Evolutionary conservation across 2,329 filamentous ascomycete genomes (phyloP), one percentile per base, ranked within the genome.

Genomic region (Neofusicoccum kwambonambiense): DNA sequence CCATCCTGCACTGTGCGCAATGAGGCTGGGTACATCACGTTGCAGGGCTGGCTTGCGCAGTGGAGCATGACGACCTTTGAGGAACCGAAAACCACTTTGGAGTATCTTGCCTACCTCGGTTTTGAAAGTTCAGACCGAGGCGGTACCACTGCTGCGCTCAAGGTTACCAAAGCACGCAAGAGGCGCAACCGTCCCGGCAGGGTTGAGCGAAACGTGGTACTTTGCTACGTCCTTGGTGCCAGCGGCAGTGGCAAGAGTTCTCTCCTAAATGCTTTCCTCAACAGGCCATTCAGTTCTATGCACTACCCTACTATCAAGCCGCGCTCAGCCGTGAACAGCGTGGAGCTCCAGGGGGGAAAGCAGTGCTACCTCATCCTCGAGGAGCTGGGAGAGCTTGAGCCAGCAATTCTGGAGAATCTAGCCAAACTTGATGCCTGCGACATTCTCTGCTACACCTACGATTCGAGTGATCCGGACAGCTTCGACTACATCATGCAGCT

Each of bases 61-160:
- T 99, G 95, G 95, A 97, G 93, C 75, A 99, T 99, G 95, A 99
- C 95, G 0, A 99, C 95, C 0, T 99, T 98, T 72, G 88, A 96
- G 66, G 93, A 96, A 64, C 94, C 95, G 12, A 96, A 95, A 75
- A 97, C 92, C 0, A 98, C 95, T 0, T 84, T 99, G 3, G 93
- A 96, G 71, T 99, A 99, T 75, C 87, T 99, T 2, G 95, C 95
- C 3, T 97, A 97, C 74, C 88, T 99, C 2, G 95, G 95, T 1
- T 99, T 97, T 72, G 95, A 98, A 74, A 89, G 91, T 2, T 82
- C 87, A 1, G 90, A 90, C 70, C 79, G 81, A 64, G 90, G 90
- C 65, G 89, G 90, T 44, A 88, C 89, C 0, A 92, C 91, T 1
- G 92, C 92, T 0, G 95, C 95, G 3, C 82, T 99, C 47, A 97